Percentiles rank a stretch among this genome's conserved stretches.
Evolutionary conservation across 352 stramenopile genomes (phyloP).

Genomic region (Thraustochytrium sp.): DNA sequence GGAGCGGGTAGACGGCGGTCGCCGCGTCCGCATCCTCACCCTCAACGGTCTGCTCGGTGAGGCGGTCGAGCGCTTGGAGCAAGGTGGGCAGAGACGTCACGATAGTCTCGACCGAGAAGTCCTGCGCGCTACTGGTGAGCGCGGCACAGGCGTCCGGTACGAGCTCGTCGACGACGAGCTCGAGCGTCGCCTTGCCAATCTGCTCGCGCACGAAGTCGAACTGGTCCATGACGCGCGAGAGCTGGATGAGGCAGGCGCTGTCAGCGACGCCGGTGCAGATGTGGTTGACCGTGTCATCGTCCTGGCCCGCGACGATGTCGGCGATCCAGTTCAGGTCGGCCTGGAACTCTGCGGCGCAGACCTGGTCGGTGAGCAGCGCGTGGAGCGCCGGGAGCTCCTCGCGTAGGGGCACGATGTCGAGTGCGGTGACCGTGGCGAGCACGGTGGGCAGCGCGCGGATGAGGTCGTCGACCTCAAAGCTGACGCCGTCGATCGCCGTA

Average conservation of each 20-base stretch:
- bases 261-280: neutral
- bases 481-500: neutral
- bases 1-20: conserved; percentile 17
- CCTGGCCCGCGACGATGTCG: conserved; percentile 12
- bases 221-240: conserved; percentile 7
- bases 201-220: conserved; percentile 4
- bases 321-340: neutral
- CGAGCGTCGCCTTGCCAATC: conserved; percentile 23
- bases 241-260: conserved; percentile 2
- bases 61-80: neutral
- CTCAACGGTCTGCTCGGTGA: neutral
- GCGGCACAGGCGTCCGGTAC: neutral
- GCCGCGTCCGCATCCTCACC: neutral
- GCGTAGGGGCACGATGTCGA: conserved; percentile 14
- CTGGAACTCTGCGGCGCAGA: neutral
- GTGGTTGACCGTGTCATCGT: neutral
- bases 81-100: neutral
- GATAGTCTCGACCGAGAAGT: neutral
- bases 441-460: neutral
- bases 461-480: neutral
- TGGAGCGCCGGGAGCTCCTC: neutral
- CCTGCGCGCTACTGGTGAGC: neutral
- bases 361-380: neutral
- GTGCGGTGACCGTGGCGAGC: neutral
- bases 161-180: conserved; percentile 19